A percentile compares a stretch with the other conserved stretches of the same genome.
phyloP scores from a whole-genome alignment of 2,329 filamentous ascomycete genomes.

The Aureobasidium uvarum region DNA sequence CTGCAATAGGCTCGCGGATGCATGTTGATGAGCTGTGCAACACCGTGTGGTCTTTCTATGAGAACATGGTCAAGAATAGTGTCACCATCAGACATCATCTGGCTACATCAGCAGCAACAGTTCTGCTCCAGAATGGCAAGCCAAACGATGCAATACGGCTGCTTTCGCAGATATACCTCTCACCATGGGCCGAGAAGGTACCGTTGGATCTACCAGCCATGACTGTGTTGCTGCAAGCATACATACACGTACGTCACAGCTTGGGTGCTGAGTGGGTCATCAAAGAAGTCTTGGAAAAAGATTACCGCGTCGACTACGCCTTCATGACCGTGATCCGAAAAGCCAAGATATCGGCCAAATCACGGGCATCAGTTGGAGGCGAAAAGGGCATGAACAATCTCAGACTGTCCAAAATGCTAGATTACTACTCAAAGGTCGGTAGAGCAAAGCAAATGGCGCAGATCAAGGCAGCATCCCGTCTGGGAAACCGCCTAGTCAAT shows the following conservation, averaged over 20 bases:
- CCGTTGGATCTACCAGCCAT: conserved; percentile 36
- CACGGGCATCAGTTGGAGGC: not conserved
- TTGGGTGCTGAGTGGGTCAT: conserved; percentile 36
- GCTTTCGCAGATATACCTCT: conserved; percentile 34
- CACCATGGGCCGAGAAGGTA: conserved; percentile 30
- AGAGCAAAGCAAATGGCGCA: conserved; percentile 2
- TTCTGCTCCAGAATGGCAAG: conserved; percentile 33
- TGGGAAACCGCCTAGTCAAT: conserved; percentile 14
- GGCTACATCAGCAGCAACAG: conserved; percentile 35
- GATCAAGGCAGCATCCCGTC: not conserved
- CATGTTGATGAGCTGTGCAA: conserved; percentile 28
- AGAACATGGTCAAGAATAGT: conserved; percentile 34
- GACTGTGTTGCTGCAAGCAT: conserved; percentile 38
- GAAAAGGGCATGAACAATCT: not conserved
- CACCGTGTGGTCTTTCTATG: conserved; percentile 36
- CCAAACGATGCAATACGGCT: conserved; percentile 35
- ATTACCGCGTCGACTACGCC: conserved; percentile 34
- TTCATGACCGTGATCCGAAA: conserved; percentile 30
- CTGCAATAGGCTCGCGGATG: conserved; percentile 27
- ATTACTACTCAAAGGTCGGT: not conserved
- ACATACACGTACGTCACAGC: conserved; percentile 27
- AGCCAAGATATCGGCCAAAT: not conserved
- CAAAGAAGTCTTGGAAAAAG: conserved; percentile 32
- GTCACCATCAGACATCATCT: conserved; percentile 34
- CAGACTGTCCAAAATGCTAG: not conserved